Percentiles rank a stretch among this genome's conserved stretches.
These are phyloP conservation scores for Claviceps humidiphila DNA, from an alignment of 2,329 filamentous ascomycete genomes.

Conservation along the genomic window DNA sequence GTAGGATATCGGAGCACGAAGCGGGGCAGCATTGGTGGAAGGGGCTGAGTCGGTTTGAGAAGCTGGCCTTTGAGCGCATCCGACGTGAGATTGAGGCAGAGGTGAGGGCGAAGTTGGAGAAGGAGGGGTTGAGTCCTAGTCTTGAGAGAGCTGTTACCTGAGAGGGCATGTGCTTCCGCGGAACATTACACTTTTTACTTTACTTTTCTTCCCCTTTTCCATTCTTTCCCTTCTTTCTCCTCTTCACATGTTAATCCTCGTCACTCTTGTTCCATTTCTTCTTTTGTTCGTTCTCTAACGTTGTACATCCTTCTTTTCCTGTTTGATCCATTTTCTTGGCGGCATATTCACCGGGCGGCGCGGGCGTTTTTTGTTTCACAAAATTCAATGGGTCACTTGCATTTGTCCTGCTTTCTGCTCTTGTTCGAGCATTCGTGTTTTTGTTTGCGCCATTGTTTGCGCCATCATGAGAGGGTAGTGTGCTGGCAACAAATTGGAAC, in stretches of 20 bases:
- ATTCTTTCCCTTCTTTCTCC: not conserved
- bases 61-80: conserved; percentile 70
- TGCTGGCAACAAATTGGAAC: not conserved
- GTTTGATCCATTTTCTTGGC: not conserved
- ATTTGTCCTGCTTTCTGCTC: not conserved
- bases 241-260: not conserved
- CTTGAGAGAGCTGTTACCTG: conserved; percentile 38
- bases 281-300: not conserved
- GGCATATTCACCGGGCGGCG: conserved; percentile 2
- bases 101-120: conserved; percentile 31
- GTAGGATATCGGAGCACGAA: conserved; percentile 72
- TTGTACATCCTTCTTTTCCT: not conserved
- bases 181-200: no score
- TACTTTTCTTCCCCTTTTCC: not conserved
- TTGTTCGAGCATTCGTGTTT: not conserved
- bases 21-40: conserved; percentile 91
- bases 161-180: conserved; percentile 3
- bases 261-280: not conserved
- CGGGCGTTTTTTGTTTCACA: not conserved
- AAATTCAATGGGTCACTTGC: not conserved
- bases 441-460: no score
- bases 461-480: not conserved
- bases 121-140: conserved; percentile 26
- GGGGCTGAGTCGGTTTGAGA: conserved; percentile 73
- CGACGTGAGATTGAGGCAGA: conserved; percentile 51